Conservation (phyloP, 2,329 filamentous ascomycete genomes). For the Fusarium torulosum region DNA sequence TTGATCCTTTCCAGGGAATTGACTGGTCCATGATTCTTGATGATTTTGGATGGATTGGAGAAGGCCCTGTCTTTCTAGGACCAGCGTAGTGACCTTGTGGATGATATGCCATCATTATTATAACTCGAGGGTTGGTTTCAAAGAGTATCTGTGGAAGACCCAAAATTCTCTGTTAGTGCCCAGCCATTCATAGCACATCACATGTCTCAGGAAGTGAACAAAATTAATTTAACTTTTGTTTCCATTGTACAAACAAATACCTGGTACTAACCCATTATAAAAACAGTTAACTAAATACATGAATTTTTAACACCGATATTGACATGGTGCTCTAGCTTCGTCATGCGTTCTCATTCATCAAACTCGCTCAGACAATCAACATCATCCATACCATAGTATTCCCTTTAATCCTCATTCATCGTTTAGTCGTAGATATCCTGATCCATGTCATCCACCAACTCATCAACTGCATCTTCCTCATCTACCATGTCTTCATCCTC, state of each 20-base stretch:
- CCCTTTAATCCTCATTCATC: not conserved
- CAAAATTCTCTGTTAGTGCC: not conserved
- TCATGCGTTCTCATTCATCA: conserved; percentile 40
- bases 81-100: conserved; percentile 35
- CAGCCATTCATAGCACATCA: not conserved
- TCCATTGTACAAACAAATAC: conserved; percentile 6
- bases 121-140: not conserved
- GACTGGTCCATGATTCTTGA: conserved; percentile 66
- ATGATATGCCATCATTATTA: not conserved
- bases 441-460: conserved; percentile 73
- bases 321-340: conserved; percentile 21
- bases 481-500: conserved; percentile 81
- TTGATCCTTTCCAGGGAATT: conserved; percentile 59
- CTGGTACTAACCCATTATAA: not conserved
- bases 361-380: conserved; percentile 14
- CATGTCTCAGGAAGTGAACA: not conserved
- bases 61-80: conserved; percentile 50
- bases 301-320: conserved; percentile 9
- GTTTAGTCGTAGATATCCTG: conserved; percentile 65
- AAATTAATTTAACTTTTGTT: conserved; percentile 14
- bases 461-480: conserved; percentile 78
- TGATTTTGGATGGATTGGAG: conserved; percentile 61
- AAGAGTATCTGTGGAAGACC: not conserved
- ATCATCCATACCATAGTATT: conserved; percentile 19
- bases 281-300: conserved; percentile 27